Evolutionary conservation across 1,284 basidiomycete species (phyloP).

Genomic region (Austroboletus niveus): DNA sequence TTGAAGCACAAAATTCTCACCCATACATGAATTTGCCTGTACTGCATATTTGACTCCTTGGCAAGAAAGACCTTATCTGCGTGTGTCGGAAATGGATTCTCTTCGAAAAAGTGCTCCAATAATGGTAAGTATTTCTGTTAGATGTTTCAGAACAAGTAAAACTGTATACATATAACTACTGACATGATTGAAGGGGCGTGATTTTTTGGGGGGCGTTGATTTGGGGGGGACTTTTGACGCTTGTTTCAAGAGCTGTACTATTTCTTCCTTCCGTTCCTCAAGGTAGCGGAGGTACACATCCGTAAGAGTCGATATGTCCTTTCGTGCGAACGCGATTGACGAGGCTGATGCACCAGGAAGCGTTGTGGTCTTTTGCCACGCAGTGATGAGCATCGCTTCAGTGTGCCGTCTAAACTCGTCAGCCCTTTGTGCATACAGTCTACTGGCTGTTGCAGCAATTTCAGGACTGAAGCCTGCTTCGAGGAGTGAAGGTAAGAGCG

Average conservation of each 20-base stretch:
- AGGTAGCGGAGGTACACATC: not conserved
- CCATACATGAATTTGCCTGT: conserved; percentile 59
- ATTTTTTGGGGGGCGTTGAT: no score
- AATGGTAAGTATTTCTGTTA: conserved; percentile 45
- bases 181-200: no score
- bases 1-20: conserved; percentile 28
- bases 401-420: no score
- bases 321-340: no score
- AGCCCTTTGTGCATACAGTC: not conserved
- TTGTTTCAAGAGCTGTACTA: not conserved
- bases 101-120: conserved; percentile 48
- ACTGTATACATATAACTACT: no score
- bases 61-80: conserved; percentile 46
- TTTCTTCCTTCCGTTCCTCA: not conserved
- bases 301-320: rapidly evolving
- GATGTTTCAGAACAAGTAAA: rapidly evolving
- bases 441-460: not conserved
- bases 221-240: not conserved
- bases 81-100: conserved; percentile 49
- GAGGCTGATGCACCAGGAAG: no score
- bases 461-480: not conserved
- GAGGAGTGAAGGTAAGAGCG: conserved; percentile 1
- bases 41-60: conserved; percentile 43
- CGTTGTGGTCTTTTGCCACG: no score
- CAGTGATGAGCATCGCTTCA: no score